phyloP scores from a whole-genome alignment of 768 basidiomycete species.

The Suillus subaureus region DNA sequence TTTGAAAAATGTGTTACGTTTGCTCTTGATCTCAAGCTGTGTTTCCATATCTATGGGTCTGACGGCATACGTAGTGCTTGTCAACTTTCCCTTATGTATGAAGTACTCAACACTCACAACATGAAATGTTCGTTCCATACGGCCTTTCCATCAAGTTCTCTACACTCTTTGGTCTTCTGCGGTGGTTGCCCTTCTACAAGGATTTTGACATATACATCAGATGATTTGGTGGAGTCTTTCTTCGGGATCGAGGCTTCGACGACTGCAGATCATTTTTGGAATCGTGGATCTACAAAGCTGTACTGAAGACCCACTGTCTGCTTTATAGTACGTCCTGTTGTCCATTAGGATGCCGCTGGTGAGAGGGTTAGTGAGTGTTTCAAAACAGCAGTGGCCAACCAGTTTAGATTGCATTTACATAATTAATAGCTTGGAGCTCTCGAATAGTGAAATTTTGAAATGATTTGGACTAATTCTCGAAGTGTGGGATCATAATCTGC shows the following conservation, averaged over 20 bases:
- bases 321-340: neutral
- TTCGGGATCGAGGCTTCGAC: conserved; percentile 5
- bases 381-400: neutral
- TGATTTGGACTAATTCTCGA: neutral
- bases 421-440: neutral
- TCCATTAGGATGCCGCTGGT: neutral
- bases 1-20: neutral
- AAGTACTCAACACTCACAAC: neutral
- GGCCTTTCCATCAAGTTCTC: neutral
- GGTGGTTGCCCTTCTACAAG: neutral
- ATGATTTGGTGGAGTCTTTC: neutral
- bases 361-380: neutral
- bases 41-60: conserved; percentile 1
- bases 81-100: neutral
- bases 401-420: neutral
- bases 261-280: neutral
- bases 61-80: neutral
- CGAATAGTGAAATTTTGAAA: neutral
- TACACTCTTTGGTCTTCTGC: neutral
- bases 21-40: conserved; percentile 3
- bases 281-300: neutral
- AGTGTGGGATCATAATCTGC: neutral
- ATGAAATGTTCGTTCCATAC: conserved; percentile 5
- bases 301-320: neutral
- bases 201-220: conserved; percentile 5